A percentile compares a stretch with the other conserved stretches of the same genome.
Conservation (phyloP, 306 rosid species). For the Casuarina equisetifolia region DNA sequence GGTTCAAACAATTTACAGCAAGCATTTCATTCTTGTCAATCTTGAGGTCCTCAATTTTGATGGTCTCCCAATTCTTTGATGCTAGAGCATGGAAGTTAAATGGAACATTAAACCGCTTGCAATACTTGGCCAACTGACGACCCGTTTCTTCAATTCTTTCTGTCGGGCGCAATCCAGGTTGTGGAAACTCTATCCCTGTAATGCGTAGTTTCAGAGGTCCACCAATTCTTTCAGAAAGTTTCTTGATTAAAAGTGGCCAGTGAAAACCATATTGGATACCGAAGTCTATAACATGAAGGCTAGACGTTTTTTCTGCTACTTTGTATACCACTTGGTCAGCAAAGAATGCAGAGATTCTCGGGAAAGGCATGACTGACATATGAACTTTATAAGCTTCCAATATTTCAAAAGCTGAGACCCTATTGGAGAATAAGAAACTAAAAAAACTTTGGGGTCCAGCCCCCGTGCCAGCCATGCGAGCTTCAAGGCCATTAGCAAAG, state of each 20-base stretch:
- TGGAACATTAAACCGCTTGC: conserved; percentile 66
- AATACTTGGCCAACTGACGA: conserved; percentile 62
- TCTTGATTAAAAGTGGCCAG: conserved; percentile 69
- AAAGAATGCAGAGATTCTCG: conserved; percentile 38
- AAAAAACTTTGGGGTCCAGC: conserved; percentile 36
- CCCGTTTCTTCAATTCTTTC: conserved; percentile 78
- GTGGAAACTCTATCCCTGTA: conserved; percentile 87
- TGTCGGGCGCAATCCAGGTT: conserved; percentile 76
- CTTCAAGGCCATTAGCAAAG: conserved; percentile 66
- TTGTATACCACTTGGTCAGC: conserved; percentile 39
- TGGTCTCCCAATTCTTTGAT: conserved; percentile 6
- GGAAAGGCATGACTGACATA: conserved; percentile 53
- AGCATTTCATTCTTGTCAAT: background rate
- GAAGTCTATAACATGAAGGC: conserved; percentile 64
- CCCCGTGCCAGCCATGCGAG: conserved; percentile 59
- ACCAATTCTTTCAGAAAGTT: conserved; percentile 42
- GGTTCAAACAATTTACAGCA: background rate
- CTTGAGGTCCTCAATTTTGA: conserved; percentile 6
- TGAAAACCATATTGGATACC: conserved; percentile 77
- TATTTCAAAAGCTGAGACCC: conserved; percentile 22
- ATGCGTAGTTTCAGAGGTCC: conserved; percentile 51
- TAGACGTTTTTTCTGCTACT: conserved; percentile 39
- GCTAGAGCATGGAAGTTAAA: conserved; percentile 52
- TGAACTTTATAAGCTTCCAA: conserved; percentile 58
- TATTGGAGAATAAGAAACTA: background rate